Evolutionary conservation across 441 rosid genomes (phyloP).

Genomic region (Jatropha podagrica): DNA sequence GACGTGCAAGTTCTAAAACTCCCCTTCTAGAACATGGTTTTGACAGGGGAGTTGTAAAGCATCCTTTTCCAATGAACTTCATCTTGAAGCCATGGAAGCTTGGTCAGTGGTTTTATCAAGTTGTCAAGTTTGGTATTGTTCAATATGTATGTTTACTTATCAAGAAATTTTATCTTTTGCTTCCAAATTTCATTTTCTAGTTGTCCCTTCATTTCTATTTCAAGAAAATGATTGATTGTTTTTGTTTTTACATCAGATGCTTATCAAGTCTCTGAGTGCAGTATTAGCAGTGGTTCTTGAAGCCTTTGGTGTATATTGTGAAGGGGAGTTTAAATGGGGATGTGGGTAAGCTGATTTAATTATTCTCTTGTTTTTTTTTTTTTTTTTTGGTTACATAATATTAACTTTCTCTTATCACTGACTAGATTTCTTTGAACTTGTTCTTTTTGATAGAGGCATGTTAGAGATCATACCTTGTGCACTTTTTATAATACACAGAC

Average conservation of each 20-base stretch:
- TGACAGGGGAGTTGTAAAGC: constrained; percentile 70
- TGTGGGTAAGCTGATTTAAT: constrained; percentile 76
- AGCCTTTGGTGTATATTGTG: constrained; percentile 89
- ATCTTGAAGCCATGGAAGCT: constrained; percentile 92
- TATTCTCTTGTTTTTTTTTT: neutral
- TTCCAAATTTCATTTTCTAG: constrained; percentile 9
- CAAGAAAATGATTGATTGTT: constrained; percentile 11
- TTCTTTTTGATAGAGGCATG: neutral
- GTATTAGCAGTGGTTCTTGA: constrained; percentile 87
- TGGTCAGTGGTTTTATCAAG: constrained; percentile 94
- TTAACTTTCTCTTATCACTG: neutral
- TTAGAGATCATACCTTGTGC: neutral
- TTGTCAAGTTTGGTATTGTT: constrained; percentile 95
- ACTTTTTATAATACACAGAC: neutral
- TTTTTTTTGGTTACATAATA: neutral
- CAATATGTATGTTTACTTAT: constrained; percentile 82
- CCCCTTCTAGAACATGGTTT: constrained; percentile 65
- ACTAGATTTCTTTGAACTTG: neutral
- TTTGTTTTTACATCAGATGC: constrained; percentile 65
- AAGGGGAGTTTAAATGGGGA: constrained; percentile 87
- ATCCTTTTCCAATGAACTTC: constrained; percentile 91
- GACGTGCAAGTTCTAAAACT: constrained; percentile 60
- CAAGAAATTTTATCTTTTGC: constrained; percentile 23
- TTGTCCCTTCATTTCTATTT: constrained; percentile 25
- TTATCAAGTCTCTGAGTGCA: constrained; percentile 81